phyloP scores from a whole-genome alignment of 371 early-diverging fungal genomes.

The Thermomucor indicae-seudaticae region DNA sequence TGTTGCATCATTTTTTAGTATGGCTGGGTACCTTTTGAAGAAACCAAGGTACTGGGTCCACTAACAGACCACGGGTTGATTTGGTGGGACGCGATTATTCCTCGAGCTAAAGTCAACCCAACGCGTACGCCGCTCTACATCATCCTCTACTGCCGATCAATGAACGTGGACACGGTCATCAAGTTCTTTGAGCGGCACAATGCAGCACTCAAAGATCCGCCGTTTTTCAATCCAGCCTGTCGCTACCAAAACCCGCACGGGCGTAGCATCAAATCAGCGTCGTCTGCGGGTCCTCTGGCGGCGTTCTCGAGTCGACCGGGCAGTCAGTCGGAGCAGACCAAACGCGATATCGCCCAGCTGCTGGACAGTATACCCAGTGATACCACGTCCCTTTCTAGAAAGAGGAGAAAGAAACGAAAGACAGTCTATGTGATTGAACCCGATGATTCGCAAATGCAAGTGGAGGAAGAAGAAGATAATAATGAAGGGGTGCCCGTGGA shows the following conservation, averaged over 20 bases:
- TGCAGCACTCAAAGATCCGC: constrained; percentile 23
- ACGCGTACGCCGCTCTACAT: constrained; percentile 33
- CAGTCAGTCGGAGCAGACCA: constrained; percentile 12
- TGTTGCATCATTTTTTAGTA: constrained; percentile 13
- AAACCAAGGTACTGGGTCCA: constrained; percentile 41
- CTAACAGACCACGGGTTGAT: constrained; percentile 27
- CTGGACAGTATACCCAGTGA: constrained; percentile 37
- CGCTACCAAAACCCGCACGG: constrained; percentile 28
- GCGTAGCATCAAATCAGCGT: background rate
- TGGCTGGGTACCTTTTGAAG: constrained; percentile 46
- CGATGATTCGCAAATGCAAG: background rate
- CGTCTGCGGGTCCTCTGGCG: background rate
- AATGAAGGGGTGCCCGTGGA: constrained; percentile 20
- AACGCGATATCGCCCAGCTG: constrained; percentile 30
- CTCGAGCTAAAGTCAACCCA: constrained; percentile 26
- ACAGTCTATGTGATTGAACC: background rate
- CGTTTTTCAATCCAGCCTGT: constrained; percentile 33
- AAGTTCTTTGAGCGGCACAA: constrained; percentile 13
- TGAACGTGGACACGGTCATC: constrained; percentile 7
- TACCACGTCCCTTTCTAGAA: constrained; percentile 1
- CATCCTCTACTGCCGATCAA: constrained; percentile 34
- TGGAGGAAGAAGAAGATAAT: constrained; percentile 2
- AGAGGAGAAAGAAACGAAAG: constrained; percentile 4
- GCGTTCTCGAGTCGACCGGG: background rate
- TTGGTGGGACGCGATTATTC: constrained; percentile 50